Evolutionary conservation across 306 rosid species (phyloP), one percentile per base, ranked within the genome.

Genomic region (Aeschynomene evenia): DNA sequence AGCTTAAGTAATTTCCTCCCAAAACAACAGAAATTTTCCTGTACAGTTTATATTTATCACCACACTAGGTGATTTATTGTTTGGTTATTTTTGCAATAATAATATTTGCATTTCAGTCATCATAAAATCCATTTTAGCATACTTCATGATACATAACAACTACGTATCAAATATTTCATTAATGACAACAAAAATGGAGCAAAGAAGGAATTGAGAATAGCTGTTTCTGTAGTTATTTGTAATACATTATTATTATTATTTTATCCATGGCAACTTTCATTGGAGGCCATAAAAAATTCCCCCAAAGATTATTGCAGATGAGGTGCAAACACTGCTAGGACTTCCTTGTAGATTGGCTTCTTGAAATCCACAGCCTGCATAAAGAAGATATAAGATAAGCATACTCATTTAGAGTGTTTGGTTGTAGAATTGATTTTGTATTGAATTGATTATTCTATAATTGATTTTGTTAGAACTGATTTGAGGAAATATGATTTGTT

Each of bases 311-410:
- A 53, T n/a, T 84, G 84, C 18, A 93, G 75, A 84, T 83, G 42
- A 5, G 97, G 90, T 53, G 82, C 75, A 61, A 93, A 93, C 37
- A 40, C 84, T 18, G 81, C 69, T 6, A 90, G 65, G 67, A 85
- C 96, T 74, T 93, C 85, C 85, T 81, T 82, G 84, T 94, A 94
- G 74, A 94, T 88, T 68, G 97, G 92, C 86, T 90, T 91, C 89
- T 88, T 90, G 82, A 88, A 94, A 76, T 88, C 96, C 78, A 85
- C 96, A 7, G 80, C 87, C 98, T 90, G 89, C 84, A 74, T 20
- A 70, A 14, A 62, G 39, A 18, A 67, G 36, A 50, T 18, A 45
- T n/a, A 16, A 45, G 13, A 76, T 20, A 65, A 54, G 23, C 37
- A 54, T 59, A 74, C 34, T 49, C 64, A 62, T 29, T 5, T 45